A percentile compares a stretch with the other conserved stretches of the same genome.
phyloP scores from a whole-genome alignment of 345 rosid genomes.

The Aquilaria malaccensis region DNA sequence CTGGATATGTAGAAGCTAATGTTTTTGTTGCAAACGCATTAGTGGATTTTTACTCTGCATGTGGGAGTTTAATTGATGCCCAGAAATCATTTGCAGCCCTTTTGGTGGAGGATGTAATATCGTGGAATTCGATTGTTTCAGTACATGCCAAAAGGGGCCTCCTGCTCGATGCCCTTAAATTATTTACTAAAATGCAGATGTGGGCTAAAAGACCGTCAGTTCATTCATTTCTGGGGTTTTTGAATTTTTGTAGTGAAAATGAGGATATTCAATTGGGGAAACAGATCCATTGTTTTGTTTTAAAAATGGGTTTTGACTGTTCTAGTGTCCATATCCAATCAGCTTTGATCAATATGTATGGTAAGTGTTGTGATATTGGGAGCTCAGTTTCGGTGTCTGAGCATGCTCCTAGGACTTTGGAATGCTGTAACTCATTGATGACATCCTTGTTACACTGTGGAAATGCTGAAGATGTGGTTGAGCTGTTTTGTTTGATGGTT shows the following conservation, averaged over 20 bases:
- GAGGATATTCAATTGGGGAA: constrained; percentile 40
- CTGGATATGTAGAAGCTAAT: constrained; percentile 43
- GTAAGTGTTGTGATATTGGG: constrained; percentile 64
- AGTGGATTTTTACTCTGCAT: constrained; percentile 70
- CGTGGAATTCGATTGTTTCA: constrained; percentile 78
- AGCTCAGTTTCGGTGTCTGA: constrained; percentile 39
- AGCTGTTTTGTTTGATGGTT: constrained; percentile 73
- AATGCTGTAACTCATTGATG: constrained; percentile 63
- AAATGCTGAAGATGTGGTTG: constrained; percentile 41
- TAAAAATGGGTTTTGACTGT: constrained; percentile 46
- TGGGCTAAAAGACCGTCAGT: constrained; percentile 64
- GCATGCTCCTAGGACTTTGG: constrained; percentile 35
- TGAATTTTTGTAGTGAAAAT: constrained; percentile 47
- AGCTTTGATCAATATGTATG: constrained; percentile 63
- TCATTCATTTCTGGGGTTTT: constrained; percentile 49
- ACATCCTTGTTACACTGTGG: constrained; percentile 59
- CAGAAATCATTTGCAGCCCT: constrained; percentile 42
- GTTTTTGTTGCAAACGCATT: constrained; percentile 58
- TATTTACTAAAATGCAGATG: constrained; percentile 60
- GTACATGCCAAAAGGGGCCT: constrained; percentile 27
- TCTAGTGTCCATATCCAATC: constrained; percentile 50
- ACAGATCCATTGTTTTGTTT: constrained; percentile 60
- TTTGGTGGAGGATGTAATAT: constrained; percentile 42
- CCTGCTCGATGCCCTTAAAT: constrained; percentile 39
- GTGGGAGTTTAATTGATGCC: constrained; percentile 38